A percentile compares a stretch with the other conserved stretches of the same genome.
phyloP scores from a whole-genome alignment of 2,329 filamentous ascomycete species.

The Penicillium occitanis region DNA sequence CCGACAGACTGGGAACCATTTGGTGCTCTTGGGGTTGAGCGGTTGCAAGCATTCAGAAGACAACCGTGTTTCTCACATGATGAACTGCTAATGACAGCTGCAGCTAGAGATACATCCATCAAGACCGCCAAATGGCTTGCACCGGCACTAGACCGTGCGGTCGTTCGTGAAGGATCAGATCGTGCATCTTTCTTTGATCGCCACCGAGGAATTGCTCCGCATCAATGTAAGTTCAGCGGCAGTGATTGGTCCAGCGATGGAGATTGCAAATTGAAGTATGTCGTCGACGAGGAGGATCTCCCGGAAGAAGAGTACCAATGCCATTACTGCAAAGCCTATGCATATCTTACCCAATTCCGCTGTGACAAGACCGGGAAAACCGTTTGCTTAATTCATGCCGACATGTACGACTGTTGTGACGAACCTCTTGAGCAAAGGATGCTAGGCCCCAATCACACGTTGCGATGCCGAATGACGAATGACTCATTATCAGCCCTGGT shows the following conservation, averaged over 20 bases:
- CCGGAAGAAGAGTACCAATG: slow-evolving; percentile 93
- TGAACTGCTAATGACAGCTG: slow-evolving; percentile 87
- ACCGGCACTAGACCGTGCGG: slow-evolving; percentile 78
- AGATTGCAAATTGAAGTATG: slow-evolving; percentile 61
- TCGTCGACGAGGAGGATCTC: slow-evolving; percentile 70
- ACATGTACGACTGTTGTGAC: slow-evolving; percentile 77
- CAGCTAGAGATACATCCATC: slow-evolving; percentile 75
- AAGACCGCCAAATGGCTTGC: slow-evolving; percentile 93
- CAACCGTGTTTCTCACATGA: slow-evolving; percentile 98
- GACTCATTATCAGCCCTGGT: slow-evolving; percentile 66
- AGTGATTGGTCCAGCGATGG: slow-evolving; percentile 45
- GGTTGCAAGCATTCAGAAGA: slow-evolving; percentile 80
- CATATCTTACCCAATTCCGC: slow-evolving; percentile 85
- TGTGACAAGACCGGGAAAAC: slow-evolving; percentile 80
- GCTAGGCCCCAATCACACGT: slow-evolving; percentile 66
- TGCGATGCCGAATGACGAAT: slow-evolving; percentile 75
- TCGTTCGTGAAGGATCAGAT: slow-evolving; percentile 67
- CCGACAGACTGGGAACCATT: slow-evolving; percentile 93
- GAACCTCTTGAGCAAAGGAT: slow-evolving; percentile 66
- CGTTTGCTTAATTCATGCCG: slow-evolving; percentile 79
- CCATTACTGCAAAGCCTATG: slow-evolving; percentile 85
- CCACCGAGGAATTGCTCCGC: slow-evolving; percentile 58
- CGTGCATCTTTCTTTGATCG: slow-evolving; percentile 67
- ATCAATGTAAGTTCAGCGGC: slow-evolving; percentile 56
- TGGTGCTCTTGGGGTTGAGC: slow-evolving; percentile 79